Evolutionary conservation across 495 filamentous ascomycete genomes (phyloP), one percentile per base, ranked within the genome.

Genomic region (Penicillium canariense): DNA sequence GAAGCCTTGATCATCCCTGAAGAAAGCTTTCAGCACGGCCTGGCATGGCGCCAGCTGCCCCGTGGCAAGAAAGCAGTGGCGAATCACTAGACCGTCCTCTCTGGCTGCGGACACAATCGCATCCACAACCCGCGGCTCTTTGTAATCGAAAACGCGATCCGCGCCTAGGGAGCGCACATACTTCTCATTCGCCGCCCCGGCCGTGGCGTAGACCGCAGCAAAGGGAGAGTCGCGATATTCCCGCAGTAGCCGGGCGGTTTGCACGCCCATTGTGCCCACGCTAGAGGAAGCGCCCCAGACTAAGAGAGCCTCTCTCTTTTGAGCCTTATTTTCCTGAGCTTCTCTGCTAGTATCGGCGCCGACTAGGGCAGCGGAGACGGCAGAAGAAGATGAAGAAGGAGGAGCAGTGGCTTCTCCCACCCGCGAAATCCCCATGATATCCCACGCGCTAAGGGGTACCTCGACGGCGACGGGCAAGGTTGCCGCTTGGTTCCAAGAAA

Each of bases 231-330:
- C n/a, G 31, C 8, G 52, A 59, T 70, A 61, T 5, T 67, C 63
- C 8, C 67, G 64, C 6, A 77, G 39, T 14, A 71, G 8, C 15
- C 67, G 63, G 5, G 72, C 76, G n/a, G 53, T 60, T 62, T 81
- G 78, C 11, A 81, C 69, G 2, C 70, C 69, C 59, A 72, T 67
- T 1, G 58, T 70, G 4, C 76, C 78, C 5, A 80, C 70, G 43
- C 74, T 77, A 17, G 72, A 75, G 31, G 76, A 66, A 12, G 65
- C 78, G n/a, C 77, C 77, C 77, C 75, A 80, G 39, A 80, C 63
- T 5, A 81, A 48, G 2, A 68, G 59, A 3, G 68, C 68, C 27
- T 68, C 69, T 39, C 47, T 66, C 40, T 69, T 69, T 20, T 52
- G 18, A 10, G 17, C 52, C 1, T 56, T 51, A 6, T 36, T 53